These are phyloP conservation scores for Agaricus subrufescens DNA, from an alignment of 768 basidiomycete genomes.

Conservation along the genomic window DNA sequence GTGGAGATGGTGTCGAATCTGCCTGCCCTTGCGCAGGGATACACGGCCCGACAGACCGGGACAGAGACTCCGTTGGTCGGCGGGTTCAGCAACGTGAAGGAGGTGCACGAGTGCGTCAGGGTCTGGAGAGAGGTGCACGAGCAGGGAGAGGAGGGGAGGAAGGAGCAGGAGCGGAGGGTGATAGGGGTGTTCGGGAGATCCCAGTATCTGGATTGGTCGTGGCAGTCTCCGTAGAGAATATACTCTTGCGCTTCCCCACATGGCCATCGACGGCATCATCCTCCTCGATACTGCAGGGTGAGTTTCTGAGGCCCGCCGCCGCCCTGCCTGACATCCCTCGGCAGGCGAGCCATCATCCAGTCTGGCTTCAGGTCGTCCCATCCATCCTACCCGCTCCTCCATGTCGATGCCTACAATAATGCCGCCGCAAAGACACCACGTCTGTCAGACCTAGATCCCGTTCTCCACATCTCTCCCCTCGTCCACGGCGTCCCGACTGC, in stretches of 20 bases:
- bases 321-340: conserved; percentile 14
- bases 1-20: conserved; percentile 37
- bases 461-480: conserved; percentile 59
- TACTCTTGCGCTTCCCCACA: conserved; percentile 18
- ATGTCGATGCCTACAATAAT: conserved; percentile 81
- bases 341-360: conserved; percentile 78
- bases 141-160: conserved; percentile 26
- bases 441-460: conserved; percentile 61
- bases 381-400: conserved; percentile 74
- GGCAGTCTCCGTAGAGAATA: conserved; percentile 51
- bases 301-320: conserved; percentile 22
- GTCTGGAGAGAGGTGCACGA: conserved; percentile 62
- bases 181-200: conserved; percentile 39
- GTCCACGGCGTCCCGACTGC: conserved; percentile 55
- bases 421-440: conserved; percentile 56
- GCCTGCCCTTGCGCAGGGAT: conserved; percentile 70
- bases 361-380: conserved; percentile 82
- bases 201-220: conserved; percentile 66
- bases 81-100: conserved; percentile 63
- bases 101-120: conserved; percentile 70
- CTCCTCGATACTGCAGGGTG: conserved; percentile 73
- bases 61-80: conserved; percentile 59
- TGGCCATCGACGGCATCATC: conserved; percentile 82
- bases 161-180: conserved; percentile 41
- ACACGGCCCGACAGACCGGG: conserved; percentile 48